phyloP scores from a whole-genome alignment of 139 green algal species.

The Chlamydomonas eustigma region DNA sequence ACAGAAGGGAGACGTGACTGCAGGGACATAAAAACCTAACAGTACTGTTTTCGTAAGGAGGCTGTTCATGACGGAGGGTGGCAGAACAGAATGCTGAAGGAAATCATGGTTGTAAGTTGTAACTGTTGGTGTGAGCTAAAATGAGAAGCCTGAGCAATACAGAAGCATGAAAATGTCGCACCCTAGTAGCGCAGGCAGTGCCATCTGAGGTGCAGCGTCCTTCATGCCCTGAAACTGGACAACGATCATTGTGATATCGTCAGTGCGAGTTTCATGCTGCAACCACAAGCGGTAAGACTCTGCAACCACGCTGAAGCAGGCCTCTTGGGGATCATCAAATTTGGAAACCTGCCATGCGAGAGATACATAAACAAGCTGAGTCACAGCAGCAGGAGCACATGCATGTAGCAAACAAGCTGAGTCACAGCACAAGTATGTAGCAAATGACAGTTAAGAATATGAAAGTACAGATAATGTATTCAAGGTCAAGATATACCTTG shows the following conservation, averaged over 20 bases:
- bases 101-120: too few relatives aligned
- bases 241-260: conserved; percentile 92
- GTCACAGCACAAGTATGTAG: too few relatives aligned
- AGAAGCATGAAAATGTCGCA: background rate
- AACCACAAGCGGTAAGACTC: conserved; percentile 87
- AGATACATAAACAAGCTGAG: background rate
- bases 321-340: conserved; percentile 51
- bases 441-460: too few relatives aligned
- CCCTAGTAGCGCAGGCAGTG: background rate
- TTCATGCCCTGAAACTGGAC: conserved; percentile 59
- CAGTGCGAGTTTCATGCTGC: conserved; percentile 84
- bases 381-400: background rate
- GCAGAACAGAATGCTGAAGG: too few relatives aligned
- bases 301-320: conserved; percentile 64
- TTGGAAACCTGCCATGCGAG: conserved; percentile 48
- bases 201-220: conserved; percentile 22
- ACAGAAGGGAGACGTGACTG: too few relatives aligned
- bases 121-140: too few relatives aligned
- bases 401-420: too few relatives aligned
- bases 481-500: too few relatives aligned
- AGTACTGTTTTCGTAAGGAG: too few relatives aligned
- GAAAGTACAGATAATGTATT: too few relatives aligned
- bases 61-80: background rate
- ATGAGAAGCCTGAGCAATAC: background rate
- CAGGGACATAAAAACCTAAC: too few relatives aligned